phyloP scores from a whole-genome alignment of 2,329 filamentous ascomycete species.

The Microdochium bolleyi region DNA sequence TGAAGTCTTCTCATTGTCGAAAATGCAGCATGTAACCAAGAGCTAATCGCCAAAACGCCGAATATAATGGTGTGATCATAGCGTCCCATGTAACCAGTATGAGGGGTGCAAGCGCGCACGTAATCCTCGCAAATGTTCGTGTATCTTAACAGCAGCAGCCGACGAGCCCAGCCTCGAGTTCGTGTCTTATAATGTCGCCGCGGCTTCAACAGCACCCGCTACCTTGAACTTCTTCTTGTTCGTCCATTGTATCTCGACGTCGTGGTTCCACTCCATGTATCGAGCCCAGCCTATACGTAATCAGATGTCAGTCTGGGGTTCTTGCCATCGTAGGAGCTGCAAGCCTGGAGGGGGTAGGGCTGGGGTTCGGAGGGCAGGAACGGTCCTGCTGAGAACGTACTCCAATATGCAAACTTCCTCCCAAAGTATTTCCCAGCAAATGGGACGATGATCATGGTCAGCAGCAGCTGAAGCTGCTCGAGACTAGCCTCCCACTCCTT shows the following conservation, averaged over 20 bases:
- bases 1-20: too few species aligned
- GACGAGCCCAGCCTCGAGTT: not conserved
- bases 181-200: constrained; percentile 37
- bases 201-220: constrained; percentile 55
- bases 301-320: constrained; percentile 4
- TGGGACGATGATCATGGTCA: constrained; percentile 92
- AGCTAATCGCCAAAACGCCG: not conserved
- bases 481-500: constrained; percentile 91
- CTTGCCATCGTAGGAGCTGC: constrained; percentile 2
- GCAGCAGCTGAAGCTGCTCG: constrained; percentile 83
- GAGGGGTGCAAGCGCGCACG: not conserved
- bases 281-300: constrained; percentile 67
- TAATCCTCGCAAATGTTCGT: not conserved
- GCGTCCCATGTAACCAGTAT: too few species aligned
- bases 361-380: not conserved
- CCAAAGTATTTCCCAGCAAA: constrained; percentile 94
- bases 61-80: not conserved
- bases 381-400: constrained; percentile 42
- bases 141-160: not conserved
- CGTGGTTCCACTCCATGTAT: constrained; percentile 91
- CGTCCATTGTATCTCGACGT: constrained; percentile 62
- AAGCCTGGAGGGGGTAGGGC: not conserved
- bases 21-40: not conserved
- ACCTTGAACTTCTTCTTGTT: constrained; percentile 56
- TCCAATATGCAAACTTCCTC: constrained; percentile 92